These are phyloP conservation scores for Cajanus cajan DNA, from an alignment of 306 rosid species.

Conservation along the genomic window DNA sequence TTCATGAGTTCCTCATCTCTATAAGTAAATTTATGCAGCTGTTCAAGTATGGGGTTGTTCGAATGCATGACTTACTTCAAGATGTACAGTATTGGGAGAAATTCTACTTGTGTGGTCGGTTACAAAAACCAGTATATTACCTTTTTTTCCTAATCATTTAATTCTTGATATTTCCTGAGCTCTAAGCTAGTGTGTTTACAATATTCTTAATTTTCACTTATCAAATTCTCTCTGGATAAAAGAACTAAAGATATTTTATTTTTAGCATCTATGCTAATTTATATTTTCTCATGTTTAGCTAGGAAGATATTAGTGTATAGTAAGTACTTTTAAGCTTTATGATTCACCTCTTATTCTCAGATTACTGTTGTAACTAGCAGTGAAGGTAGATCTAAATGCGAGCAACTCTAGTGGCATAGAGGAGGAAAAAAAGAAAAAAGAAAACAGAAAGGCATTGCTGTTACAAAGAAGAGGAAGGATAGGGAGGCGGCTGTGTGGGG, in stretches of 20 bases:
- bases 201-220: not conserved
- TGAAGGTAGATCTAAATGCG: not conserved
- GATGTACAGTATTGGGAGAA: constrained; percentile 79
- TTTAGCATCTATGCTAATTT: not conserved
- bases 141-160: not conserved
- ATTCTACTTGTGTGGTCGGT: constrained; percentile 88
- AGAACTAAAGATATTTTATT: not conserved
- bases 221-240: not conserved
- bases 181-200: not conserved
- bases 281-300: constrained; percentile 2
- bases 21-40: constrained; percentile 48
- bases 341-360: not conserved
- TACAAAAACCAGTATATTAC: constrained; percentile 83
- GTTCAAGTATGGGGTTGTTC: constrained; percentile 85
- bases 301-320: not conserved
- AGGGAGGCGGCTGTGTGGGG: not conserved
- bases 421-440: not conserved
- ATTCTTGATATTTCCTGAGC: constrained; percentile 17
- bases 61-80: constrained; percentile 71
- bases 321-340: not conserved
- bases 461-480: not conserved
- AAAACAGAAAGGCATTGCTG: not conserved
- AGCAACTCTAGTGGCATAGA: not conserved
- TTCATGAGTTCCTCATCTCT: constrained; percentile 4
- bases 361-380: not conserved